Percentiles rank a stretch among this genome's conserved stretches.
These are phyloP conservation scores for Nakazawaea siamensis DNA, from an alignment of 805 yeast genomes.

Conservation along the genomic window DNA sequence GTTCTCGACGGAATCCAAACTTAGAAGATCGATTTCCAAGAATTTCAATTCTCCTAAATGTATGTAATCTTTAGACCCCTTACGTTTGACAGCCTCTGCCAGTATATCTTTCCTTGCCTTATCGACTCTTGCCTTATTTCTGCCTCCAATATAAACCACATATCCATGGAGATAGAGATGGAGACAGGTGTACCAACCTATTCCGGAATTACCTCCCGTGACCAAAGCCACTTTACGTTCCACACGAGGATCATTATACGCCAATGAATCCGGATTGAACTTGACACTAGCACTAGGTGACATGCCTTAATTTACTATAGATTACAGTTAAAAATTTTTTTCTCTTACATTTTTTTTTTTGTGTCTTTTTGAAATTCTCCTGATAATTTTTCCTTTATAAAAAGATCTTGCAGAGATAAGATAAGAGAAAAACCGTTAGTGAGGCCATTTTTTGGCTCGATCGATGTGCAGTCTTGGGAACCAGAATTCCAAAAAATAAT, in stretches of 20 bases:
- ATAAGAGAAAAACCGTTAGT: too few species aligned
- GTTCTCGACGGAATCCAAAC: constrained; percentile 33
- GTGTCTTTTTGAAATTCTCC: neutral
- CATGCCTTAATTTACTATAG: too few species aligned
- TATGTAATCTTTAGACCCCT: constrained; percentile 13
- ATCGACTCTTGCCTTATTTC: constrained; percentile 47
- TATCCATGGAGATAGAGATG: constrained; percentile 77
- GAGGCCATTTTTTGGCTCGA: constrained; percentile 27
- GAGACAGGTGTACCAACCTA: constrained; percentile 69
- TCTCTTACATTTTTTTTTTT: neutral
- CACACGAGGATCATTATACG: constrained; percentile 48
- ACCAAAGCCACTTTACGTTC: constrained; percentile 61
- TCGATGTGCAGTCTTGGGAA: constrained; percentile 72
- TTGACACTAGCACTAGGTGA: constrained; percentile 12
- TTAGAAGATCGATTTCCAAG: constrained; percentile 48
- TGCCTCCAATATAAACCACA: constrained; percentile 65
- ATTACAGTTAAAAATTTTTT: neutral
- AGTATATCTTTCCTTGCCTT: constrained; percentile 49
- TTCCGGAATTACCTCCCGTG: constrained; percentile 78
- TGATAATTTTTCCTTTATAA: neutral
- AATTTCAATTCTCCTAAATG: constrained; percentile 42
- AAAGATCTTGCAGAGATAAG: too few species aligned
- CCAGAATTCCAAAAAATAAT: constrained; percentile 54
- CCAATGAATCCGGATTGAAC: constrained; percentile 42
- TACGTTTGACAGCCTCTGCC: constrained; percentile 38